phyloP scores from a whole-genome alignment of 331 rosid genomes.

The Cydonia oblonga region DNA sequence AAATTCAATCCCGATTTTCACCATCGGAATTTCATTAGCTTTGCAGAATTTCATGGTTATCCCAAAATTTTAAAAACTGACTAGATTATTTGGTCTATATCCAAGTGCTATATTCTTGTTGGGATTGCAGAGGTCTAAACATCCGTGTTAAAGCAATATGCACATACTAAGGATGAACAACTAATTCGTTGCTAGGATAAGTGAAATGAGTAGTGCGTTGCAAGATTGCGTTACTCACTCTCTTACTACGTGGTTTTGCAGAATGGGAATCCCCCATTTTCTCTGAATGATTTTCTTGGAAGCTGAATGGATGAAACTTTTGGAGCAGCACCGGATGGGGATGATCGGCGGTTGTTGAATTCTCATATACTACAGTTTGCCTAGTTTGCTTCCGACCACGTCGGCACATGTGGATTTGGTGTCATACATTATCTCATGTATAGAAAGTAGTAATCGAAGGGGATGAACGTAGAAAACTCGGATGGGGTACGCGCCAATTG shows the following conservation, averaged over 20 bases:
- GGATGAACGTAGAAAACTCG: conserved; percentile 1
- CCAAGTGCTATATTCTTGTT: neutral
- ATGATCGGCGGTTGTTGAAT: conserved; percentile 1
- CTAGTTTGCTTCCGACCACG: neutral
- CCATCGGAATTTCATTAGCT: neutral
- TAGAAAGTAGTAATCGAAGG: neutral
- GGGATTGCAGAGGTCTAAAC: neutral
- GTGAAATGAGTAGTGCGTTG: neutral
- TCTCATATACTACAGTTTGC: neutral
- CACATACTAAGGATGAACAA: neutral
- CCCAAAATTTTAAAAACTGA: neutral
- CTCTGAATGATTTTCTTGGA: conserved; percentile 50
- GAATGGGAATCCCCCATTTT: conserved; percentile 52
- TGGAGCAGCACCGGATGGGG: neutral
- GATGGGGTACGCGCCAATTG: conserved; percentile 3
- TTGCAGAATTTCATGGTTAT: neutral
- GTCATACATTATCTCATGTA: conserved; percentile 15
- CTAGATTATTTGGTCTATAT: neutral
- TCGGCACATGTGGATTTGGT: conserved; percentile 11
- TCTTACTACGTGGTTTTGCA: conserved; percentile 17
- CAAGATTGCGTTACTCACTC: neutral
- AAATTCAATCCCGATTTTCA: neutral
- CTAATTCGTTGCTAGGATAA: neutral
- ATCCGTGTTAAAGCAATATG: neutral
- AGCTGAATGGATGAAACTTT: conserved; percentile 21